phyloP scores from a whole-genome alignment of 805 yeast genomes.

The Candida nemodendra region DNA sequence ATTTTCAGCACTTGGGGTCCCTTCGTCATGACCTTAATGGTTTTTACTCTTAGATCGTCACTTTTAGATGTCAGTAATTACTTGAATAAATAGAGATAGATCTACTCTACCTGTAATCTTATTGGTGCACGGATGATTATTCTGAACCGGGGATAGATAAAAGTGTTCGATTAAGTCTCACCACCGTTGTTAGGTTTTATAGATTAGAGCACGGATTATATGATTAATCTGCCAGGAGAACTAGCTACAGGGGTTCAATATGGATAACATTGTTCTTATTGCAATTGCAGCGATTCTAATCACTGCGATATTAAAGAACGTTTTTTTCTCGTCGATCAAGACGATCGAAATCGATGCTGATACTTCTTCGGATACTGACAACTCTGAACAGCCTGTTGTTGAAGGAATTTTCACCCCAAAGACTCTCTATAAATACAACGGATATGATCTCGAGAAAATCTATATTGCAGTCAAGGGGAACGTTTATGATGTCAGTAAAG shows the following conservation, averaged over 20 bases:
- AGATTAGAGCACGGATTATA: not conserved
- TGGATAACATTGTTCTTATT: slow-evolving; percentile 28
- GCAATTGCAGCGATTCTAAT: slow-evolving; percentile 24
- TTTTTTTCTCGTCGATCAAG: slow-evolving; percentile 21
- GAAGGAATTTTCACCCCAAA: slow-evolving; percentile 65
- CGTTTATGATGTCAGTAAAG: slow-evolving; percentile 79
- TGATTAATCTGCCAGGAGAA: not conserved
- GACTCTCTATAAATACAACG: slow-evolving; percentile 73
- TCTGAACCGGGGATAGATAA: too few relatives aligned
- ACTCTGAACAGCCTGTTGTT: slow-evolving; percentile 25
- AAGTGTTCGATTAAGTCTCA: too few relatives aligned
- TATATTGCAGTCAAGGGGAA: slow-evolving; percentile 82
- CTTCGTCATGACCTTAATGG: too few relatives aligned
- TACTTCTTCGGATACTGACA: slow-evolving; percentile 7
- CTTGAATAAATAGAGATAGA: too few relatives aligned
- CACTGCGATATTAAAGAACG: slow-evolving; percentile 22
- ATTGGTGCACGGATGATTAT: too few relatives aligned
- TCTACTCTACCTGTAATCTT: too few relatives aligned
- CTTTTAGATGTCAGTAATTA: too few relatives aligned
- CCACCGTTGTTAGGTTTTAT: too few relatives aligned
- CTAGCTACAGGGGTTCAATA: too few relatives aligned
- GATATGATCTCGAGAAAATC: slow-evolving; percentile 75
- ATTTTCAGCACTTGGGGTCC: too few relatives aligned
- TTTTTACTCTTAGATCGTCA: too few relatives aligned
- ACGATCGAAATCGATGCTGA: slow-evolving; percentile 28